Evolutionary conservation across 306 rosid genomes (phyloP).

Genomic region (Alnus rubra): DNA sequence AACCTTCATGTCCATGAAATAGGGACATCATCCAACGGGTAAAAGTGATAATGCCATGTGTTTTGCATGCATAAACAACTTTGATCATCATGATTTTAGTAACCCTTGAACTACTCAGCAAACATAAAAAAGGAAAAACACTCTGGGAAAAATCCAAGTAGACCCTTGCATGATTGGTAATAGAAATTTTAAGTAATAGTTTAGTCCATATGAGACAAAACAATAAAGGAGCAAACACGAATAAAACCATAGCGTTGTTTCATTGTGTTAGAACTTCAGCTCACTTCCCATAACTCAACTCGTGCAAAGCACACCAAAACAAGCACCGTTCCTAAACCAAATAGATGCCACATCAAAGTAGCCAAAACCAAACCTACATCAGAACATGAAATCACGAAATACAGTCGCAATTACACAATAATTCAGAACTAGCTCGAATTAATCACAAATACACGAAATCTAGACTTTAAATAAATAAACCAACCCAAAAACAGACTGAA

Average conservation of each 20-base stretch:
- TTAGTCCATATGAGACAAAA: neutral
- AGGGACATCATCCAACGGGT: neutral
- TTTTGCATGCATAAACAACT: neutral
- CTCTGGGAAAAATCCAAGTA: neutral
- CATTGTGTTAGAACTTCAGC: neutral
- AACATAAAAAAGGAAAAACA: neutral
- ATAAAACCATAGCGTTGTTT: neutral
- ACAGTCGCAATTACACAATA: neutral
- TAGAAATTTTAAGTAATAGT: neutral
- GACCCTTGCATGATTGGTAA: neutral
- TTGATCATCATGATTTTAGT: neutral
- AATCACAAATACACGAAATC: neutral
- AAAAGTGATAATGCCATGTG: neutral
- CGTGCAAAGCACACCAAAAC: neutral
- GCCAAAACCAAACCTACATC: neutral
- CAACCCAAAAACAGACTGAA: neutral
- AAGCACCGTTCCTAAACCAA: neutral
- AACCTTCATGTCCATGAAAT: neutral
- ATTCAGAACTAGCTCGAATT: neutral
- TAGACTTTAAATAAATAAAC: constrained; percentile 5
- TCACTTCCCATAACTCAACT: neutral
- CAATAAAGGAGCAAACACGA: neutral
- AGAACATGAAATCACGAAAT: neutral
- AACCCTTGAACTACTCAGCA: neutral
- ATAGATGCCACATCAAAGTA: neutral